Evolutionary conservation across 1,284 basidiomycete genomes (phyloP).

Genomic region (Ceraceosorus guamensis): DNA sequence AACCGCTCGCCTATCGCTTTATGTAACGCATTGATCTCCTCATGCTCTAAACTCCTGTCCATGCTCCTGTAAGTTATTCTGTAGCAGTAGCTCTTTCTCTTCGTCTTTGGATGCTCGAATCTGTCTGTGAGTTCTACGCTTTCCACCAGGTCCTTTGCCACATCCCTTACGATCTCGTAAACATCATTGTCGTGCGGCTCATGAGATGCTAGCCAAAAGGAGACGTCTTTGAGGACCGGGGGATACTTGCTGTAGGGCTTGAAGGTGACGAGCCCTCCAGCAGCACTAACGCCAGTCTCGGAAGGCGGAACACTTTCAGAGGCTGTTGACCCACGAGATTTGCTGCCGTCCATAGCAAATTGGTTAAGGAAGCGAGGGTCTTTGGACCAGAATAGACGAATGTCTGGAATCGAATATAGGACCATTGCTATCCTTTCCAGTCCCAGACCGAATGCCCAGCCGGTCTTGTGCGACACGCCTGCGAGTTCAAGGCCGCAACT

Average conservation of each 20-base stretch:
- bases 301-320: not conserved
- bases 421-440: conserved; percentile 98
- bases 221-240: conserved; percentile 51
- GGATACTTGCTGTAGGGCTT: conserved; percentile 45
- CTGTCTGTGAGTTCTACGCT: conserved; percentile 83
- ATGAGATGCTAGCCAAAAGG: conserved; percentile 54
- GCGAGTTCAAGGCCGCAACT: not conserved
- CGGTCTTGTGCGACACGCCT: conserved; percentile 61
- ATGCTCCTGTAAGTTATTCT: conserved; percentile 92
- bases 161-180: conserved; percentile 85
- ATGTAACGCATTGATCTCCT: conserved; percentile 78
- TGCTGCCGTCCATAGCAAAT: conserved; percentile 53
- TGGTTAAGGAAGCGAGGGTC: conserved; percentile 83
- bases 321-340: conserved; percentile 9
- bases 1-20: conserved; percentile 50
- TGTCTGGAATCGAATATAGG: conserved; percentile 92
- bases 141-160: conserved; percentile 84
- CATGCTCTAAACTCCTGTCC: conserved; percentile 89
- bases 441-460: conserved; percentile 97
- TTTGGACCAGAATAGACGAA: conserved; percentile 95
- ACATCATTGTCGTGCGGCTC: conserved; percentile 89
- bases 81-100: conserved; percentile 73
- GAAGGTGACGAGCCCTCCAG: conserved; percentile 37
- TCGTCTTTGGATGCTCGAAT: conserved; percentile 84
- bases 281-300: conserved; percentile 1